Evolutionary conservation across 1,284 basidiomycete genomes (phyloP), one percentile per base, ranked within the genome.

Genomic region (Leccinum pachyderme): DNA sequence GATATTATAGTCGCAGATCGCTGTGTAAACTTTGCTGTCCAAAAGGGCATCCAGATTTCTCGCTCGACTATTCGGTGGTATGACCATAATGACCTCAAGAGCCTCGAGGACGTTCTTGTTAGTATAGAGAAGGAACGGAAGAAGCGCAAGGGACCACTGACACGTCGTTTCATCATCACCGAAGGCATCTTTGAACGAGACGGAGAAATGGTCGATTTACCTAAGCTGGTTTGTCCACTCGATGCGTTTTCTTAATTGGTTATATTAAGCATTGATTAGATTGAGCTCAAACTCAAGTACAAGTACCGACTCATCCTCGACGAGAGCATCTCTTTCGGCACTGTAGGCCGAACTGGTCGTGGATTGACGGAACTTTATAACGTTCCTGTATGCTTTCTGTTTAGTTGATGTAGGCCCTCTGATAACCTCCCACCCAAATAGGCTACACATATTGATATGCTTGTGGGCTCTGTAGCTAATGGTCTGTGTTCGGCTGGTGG

Each of bases 1-100:
- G 97, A 99, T 67, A 87, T 98, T 65, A 96, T 99, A 67, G 91
- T 99, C n/a, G 95, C 94, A 3, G 97, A 99, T 72, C 86, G 93
- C 29, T 87, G 89, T 41, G 89, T 96, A 64, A 97, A 93, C 74
- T 95, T 98, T 73, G 87, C 93, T 24, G 93, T 98, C 59, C 95
- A 98, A 73, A 97, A 96, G 72, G 97, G 95, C n/a, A 86, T 99
- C 31, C 91, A 98, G 72, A 93, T 98, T 59, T 94, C 91, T 32
- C 89, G 97, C 49, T 94, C 89, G 22, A 95, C 90, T 1, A 84
- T 98, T 48, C 84, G 90, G 45, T 99, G 94, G 94, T 99, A 87
- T 71, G 94, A 98, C 62, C 96, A 99, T 73, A 96, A 97, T 67
- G 93, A 98, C 71, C 81, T 95, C 70, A 84, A 87, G 63, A 94